Evolutionary conservation across 495 filamentous ascomycete genomes (phyloP).

Genomic region (Tuber aestivum): DNA sequence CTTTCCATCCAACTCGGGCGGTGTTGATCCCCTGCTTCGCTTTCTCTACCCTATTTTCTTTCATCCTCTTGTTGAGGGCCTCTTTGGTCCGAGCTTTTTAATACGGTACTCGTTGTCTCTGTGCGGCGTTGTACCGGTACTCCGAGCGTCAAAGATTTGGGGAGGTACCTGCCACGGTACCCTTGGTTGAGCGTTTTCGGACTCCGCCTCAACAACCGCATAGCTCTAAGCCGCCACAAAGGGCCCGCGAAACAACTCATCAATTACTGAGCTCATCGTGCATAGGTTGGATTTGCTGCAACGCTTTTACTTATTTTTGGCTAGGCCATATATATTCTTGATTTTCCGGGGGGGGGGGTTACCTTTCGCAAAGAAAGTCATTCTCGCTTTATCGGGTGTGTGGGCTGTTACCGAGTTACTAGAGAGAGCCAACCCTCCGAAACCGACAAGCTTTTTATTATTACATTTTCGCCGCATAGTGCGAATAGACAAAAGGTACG

Average conservation of each 20-base stretch:
- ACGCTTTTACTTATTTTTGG: neutral
- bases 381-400: neutral
- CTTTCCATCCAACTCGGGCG: constrained; percentile 1
- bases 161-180: neutral
- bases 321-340: constrained; percentile 26
- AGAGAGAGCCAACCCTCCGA: neutral
- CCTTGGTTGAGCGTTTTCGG: neutral
- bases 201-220: constrained; percentile 30
- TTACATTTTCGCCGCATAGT: neutral
- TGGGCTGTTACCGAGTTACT: neutral
- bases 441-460: neutral
- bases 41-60: neutral
- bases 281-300: constrained; percentile 19
- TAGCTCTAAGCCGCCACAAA: constrained; percentile 37
- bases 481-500: neutral
- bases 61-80: neutral
- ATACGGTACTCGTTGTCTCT: neutral
- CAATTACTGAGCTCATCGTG: constrained; percentile 37
- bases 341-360: constrained; percentile 7
- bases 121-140: neutral
- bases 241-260: constrained; percentile 33
- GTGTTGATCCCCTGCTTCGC: neutral
- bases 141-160: neutral
- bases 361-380: neutral
- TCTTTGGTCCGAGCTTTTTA: neutral